Percentiles rank a stretch among this genome's conserved stretches.
These are phyloP conservation scores for Syzygium jambos DNA, from an alignment of 345 rosid species.

Conservation along the genomic window DNA sequence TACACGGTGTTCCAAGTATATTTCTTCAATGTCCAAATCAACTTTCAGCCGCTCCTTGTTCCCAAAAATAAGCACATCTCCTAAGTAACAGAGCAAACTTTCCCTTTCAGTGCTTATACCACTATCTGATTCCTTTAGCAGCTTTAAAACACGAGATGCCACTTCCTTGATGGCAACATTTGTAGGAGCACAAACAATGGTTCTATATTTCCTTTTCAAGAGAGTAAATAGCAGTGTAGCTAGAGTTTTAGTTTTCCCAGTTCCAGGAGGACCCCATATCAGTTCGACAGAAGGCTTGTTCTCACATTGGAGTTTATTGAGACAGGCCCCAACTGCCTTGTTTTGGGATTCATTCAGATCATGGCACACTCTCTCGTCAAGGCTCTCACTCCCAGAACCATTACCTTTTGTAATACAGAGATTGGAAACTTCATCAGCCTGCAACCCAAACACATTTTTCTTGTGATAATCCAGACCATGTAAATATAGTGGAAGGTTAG, in stretches of 20 bases:
- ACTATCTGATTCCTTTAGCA: conserved; percentile 10
- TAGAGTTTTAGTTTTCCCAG: conserved; percentile 43
- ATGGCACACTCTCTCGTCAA: not conserved
- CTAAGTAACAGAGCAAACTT: conserved; percentile 4
- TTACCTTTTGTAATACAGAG: not conserved
- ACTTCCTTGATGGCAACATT: conserved; percentile 40
- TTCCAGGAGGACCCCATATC: conserved; percentile 53
- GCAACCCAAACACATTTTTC: not conserved
- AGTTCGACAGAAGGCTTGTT: conserved; percentile 25
- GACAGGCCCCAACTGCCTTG: conserved; percentile 13
- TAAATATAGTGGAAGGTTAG: not conserved
- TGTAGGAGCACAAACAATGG: conserved; percentile 36
- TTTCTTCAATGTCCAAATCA: conserved; percentile 11
- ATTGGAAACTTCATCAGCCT: conserved; percentile 20
- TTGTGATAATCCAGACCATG: not conserved
- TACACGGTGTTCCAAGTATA: conserved; percentile 36
- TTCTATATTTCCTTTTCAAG: conserved; percentile 20
- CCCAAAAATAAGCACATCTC: conserved; percentile 34
- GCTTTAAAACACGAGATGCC: conserved; percentile 27
- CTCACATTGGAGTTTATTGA: conserved; percentile 8
- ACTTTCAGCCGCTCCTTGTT: conserved; percentile 24
- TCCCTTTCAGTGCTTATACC: not conserved
- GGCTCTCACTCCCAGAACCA: not conserved
- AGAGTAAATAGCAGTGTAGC: conserved; percentile 18
- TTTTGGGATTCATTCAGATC: conserved; percentile 24